Conservation (phyloP, 805 yeast genomes). For the Scheffersomyces coipomensis region DNA sequence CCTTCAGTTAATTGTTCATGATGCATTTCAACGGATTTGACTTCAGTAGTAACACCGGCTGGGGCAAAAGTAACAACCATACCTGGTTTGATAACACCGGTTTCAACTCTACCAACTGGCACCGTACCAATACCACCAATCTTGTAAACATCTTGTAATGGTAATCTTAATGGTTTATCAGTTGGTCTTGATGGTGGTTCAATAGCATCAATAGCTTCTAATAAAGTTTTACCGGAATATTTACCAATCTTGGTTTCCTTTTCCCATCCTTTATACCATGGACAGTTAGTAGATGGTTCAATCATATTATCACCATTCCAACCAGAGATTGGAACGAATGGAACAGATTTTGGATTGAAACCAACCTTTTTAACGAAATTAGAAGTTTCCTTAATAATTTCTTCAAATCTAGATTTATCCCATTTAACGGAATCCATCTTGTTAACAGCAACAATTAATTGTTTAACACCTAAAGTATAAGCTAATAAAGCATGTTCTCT, state of each 20-base stretch:
- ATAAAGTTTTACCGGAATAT: constrained; percentile 75
- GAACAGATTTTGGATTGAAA: constrained; percentile 77
- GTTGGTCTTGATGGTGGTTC: constrained; percentile 81
- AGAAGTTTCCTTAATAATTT: constrained; percentile 72
- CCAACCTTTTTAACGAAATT: constrained; percentile 85
- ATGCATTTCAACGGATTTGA: constrained; percentile 87
- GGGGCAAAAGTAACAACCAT: constrained; percentile 89
- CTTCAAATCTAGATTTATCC: constrained; percentile 78
- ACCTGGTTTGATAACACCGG: constrained; percentile 90
- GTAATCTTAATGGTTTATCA: constrained; percentile 86
- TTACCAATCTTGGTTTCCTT: constrained; percentile 72
- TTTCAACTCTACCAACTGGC: constrained; percentile 93
- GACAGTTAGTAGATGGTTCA: constrained; percentile 76
- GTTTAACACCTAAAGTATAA: constrained; percentile 84
- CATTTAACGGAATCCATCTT: constrained; percentile 94
- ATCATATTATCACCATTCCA: constrained; percentile 94
- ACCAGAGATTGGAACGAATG: constrained; percentile 90
- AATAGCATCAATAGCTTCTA: constrained; percentile 81
- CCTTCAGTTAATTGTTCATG: constrained; percentile 79
- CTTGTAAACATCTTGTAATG: constrained; percentile 90
- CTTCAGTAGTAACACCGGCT: constrained; percentile 87
- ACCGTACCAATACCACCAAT: constrained; percentile 91
- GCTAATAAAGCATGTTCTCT: constrained; percentile 93
- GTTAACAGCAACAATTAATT: constrained; percentile 87
- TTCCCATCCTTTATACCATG: constrained; percentile 87